phyloP scores from a whole-genome alignment of 2,329 filamentous ascomycete species.

The Xylariaceae sp. region DNA sequence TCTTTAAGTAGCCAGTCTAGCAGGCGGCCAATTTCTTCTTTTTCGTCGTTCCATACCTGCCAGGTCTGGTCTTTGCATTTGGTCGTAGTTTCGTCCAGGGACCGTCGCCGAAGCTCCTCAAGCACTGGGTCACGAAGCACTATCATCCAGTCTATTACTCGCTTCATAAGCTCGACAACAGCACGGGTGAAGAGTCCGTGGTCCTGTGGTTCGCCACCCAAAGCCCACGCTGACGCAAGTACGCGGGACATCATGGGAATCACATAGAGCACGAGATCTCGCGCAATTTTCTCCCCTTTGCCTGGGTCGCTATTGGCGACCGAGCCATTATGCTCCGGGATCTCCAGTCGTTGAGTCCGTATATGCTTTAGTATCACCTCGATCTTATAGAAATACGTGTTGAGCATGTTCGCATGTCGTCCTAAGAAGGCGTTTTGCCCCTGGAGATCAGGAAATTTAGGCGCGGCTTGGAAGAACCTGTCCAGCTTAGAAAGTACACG shows the following conservation, averaged over 20 bases:
- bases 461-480: conserved; percentile 18
- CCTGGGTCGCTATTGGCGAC: conserved; percentile 5
- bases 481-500: conserved; percentile 22
- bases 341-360: conserved; percentile 13
- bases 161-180: conserved; percentile 21
- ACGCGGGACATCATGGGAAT: conserved; percentile 25
- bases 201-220: conserved; percentile 20
- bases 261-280: conserved; percentile 21
- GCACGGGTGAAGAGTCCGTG: conserved; percentile 21
- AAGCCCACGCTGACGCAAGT: conserved; percentile 22
- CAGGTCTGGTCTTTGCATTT: conserved; percentile 4
- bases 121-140: conserved; percentile 20
- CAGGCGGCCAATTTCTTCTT: conserved; percentile 17
- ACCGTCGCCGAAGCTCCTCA: conserved; percentile 6
- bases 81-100: conserved; percentile 4
- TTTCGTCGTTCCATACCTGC: conserved; percentile 6
- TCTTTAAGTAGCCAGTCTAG: conserved; percentile 14
- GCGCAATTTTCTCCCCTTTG: conserved; percentile 16
- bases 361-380: conserved; percentile 18
- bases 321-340: conserved; percentile 3
- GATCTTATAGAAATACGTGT: conserved; percentile 24
- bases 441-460: conserved; percentile 17
- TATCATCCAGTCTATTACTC: conserved; percentile 21
- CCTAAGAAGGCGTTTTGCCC: conserved; percentile 25
- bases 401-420: conserved; percentile 20